Conservation (phyloP, 257 asterid genomes). For the Buddleja alternifolia region DNA sequence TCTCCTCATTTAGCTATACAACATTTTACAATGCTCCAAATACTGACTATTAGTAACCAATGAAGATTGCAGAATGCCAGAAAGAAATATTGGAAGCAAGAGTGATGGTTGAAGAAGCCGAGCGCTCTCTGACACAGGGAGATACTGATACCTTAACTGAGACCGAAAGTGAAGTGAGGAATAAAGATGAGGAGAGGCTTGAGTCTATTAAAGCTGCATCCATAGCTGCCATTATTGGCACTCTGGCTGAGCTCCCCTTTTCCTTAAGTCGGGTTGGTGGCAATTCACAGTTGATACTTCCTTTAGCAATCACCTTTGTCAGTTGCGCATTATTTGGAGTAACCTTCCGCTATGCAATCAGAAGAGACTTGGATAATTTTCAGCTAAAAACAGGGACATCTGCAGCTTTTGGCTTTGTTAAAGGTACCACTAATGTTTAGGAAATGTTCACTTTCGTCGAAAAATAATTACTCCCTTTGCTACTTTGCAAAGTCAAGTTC, state of each 20-base stretch:
- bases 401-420: constrained; percentile 84
- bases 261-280: constrained; percentile 52
- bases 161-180: constrained; percentile 29
- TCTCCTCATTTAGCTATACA: not conserved
- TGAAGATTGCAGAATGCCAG: constrained; percentile 93
- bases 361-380: constrained; percentile 81
- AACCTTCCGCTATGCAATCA: constrained; percentile 79
- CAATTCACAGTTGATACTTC: constrained; percentile 58
- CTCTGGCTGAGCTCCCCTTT: constrained; percentile 73
- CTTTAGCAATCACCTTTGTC: constrained; percentile 67
- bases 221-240: constrained; percentile 71
- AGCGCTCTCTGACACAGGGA: constrained; percentile 45
- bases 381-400: constrained; percentile 85
- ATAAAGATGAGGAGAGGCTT: constrained; percentile 63
- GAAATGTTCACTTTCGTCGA: too few species aligned
- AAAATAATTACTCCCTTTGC: too few species aligned
- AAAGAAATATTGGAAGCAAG: constrained; percentile 81
- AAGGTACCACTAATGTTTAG: constrained; percentile 70
- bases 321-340: constrained; percentile 89
- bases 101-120: constrained; percentile 87
- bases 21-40: not conserved
- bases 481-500: too few species aligned
- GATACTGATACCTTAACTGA: constrained; percentile 17
- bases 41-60: constrained; percentile 24
- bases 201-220: constrained; percentile 85